Percentiles rank a stretch among this genome's conserved stretches.
These are phyloP conservation scores for Incumbomyces lentus DNA, from an alignment of 2,329 filamentous ascomycete genomes.

Conservation along the genomic window DNA sequence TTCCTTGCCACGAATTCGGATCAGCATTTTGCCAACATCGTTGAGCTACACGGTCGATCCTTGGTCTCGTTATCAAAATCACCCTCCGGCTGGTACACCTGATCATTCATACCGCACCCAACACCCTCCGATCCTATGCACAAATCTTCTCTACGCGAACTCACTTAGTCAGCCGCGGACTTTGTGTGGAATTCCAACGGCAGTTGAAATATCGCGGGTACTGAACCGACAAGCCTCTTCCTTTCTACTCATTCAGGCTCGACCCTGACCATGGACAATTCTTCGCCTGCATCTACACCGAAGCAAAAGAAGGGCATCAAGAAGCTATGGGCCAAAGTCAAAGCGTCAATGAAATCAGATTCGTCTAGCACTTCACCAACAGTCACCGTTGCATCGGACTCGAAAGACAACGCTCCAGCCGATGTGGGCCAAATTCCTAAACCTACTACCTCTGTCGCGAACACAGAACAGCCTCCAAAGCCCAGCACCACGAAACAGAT, in stretches of 20 bases:
- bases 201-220: neutral
- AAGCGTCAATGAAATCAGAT: slow-evolving; percentile 10
- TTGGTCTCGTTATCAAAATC: neutral
- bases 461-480: neutral
- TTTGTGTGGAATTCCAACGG: neutral
- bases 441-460: neutral
- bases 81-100: slow-evolving; percentile 1
- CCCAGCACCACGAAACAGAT: neutral
- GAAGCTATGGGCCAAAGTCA: slow-evolving; percentile 16
- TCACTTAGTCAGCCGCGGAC: too few species aligned
- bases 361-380: slow-evolving; percentile 1
- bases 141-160: too few species aligned
- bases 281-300: slow-evolving; percentile 1
- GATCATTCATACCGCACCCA: neutral
- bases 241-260: neutral
- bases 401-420: slow-evolving; percentile 2
- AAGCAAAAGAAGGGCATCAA: slow-evolving; percentile 18
- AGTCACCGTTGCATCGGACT: neutral
- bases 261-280: slow-evolving; percentile 9
- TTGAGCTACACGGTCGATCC: neutral
- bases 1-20: neutral
- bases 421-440: slow-evolving; percentile 1
- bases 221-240: neutral
- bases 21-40: neutral
- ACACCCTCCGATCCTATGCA: too few species aligned